A percentile compares a stretch with the other conserved stretches of the same genome.
These are phyloP conservation scores for Cladophialophora immunda DNA, from an alignment of 2,329 filamentous ascomycete genomes.

Conservation along the genomic window DNA sequence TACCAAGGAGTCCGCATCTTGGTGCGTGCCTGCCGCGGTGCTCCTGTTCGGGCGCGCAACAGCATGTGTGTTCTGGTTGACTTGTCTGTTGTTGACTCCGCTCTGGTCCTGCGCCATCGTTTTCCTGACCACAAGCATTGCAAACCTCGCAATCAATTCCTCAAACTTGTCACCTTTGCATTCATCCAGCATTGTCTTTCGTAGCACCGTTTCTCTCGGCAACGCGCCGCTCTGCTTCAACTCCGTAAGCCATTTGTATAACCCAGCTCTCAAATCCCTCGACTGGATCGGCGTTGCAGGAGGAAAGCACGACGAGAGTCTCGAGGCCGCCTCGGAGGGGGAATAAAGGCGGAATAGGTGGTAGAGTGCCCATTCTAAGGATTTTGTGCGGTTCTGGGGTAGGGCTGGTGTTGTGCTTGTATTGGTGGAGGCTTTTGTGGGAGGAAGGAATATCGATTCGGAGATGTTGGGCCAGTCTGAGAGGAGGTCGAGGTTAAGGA, in stretches of 20 bases:
- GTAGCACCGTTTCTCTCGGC: conserved; percentile 78
- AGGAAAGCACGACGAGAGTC: conserved; percentile 89
- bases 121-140: conserved; percentile 81
- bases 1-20: conserved; percentile 58
- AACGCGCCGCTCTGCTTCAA: conserved; percentile 87
- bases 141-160: conserved; percentile 85
- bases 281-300: conserved; percentile 90
- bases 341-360: conserved; percentile 88
- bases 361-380: conserved; percentile 90
- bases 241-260: conserved; percentile 82
- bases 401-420: conserved; percentile 59
- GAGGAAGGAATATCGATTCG: conserved; percentile 67
- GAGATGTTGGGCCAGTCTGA: conserved; percentile 84
- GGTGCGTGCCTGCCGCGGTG: background rate
- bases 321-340: conserved; percentile 77
- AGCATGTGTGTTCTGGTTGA: conserved; percentile 20
- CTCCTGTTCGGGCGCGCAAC: background rate
- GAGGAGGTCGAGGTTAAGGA: conserved; percentile 79
- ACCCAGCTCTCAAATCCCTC: conserved; percentile 83
- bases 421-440: background rate
- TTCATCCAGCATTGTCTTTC: conserved; percentile 96
- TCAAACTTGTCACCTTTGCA: conserved; percentile 91
- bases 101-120: conserved; percentile 37
- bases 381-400: conserved; percentile 82
- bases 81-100: conserved; percentile 46